Base-by-base conservation (phyloP, 129 eudicot genomes). In the Flaveria ramosissima region DNA sequence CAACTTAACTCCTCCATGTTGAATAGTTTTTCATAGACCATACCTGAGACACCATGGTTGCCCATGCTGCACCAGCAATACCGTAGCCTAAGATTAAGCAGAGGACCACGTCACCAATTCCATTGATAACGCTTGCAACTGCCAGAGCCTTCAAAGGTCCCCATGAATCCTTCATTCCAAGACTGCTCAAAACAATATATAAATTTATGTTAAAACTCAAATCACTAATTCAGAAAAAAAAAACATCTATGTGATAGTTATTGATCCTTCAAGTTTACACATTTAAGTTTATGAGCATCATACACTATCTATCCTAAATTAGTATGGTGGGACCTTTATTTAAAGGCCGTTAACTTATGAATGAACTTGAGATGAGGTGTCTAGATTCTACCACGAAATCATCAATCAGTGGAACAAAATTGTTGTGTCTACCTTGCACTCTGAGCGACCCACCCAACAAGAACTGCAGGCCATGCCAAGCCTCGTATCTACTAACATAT, bases 31-130 rank as follows among this genome's bases (percentile, higher is more conserved):
- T 47, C 13, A 11, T 42, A 32, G 39, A 68, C 43, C 82, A 64
- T 72, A 94, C 99, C 85, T 95, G 97, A 51, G 99, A 91, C 68
- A 67, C 92, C 90, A 90, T 87, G 59, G 99, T 95, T 83, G 99
- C 99, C 97, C 99, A 95, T 76, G 99, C 99, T 84, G 99, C 99
- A 64, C 97, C 99, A 59, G 96, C 97, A 66, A 95, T 95, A 77
- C 99, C 97, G 72, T 89, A 95, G 72, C 88, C 89, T 21, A 95
- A 83, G 80, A 68, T 86, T 78, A 86, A 83, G 83, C 97, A 91
- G 15, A 95, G 78, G 47, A 89, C 87, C 65, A 95, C 80, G 63
- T 91, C 97, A 68, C 99, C 99, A 68, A 89, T 19, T 47, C 89
- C 94, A 75, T 95, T 95, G 72, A 95, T 85, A 50, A 74, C 86